Percentiles rank a stretch among this genome's conserved stretches.
Conservation (phyloP, 2,329 filamentous ascomycete genomes). For the Myriosclerotinia curreyana region DNA sequence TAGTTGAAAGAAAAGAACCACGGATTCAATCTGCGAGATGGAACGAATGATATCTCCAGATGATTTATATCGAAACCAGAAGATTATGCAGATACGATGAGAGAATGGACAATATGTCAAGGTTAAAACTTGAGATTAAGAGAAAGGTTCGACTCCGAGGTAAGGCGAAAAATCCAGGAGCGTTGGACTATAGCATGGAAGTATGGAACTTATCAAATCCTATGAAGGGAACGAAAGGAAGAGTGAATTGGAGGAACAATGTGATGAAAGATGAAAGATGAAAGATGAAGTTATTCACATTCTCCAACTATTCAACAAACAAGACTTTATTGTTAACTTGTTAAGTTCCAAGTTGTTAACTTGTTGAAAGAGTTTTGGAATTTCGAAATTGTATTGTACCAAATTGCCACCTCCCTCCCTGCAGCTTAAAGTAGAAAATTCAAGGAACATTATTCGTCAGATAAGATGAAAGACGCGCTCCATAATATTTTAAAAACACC, state of each 20-base stretch:
- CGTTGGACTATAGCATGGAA: too few relatives aligned
- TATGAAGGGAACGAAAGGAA: too few relatives aligned
- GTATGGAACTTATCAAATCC: too few relatives aligned
- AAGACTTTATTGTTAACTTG: too few relatives aligned
- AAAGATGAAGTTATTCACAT: conserved; percentile 21
- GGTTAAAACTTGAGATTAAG: background rate
- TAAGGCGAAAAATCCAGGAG: background rate
- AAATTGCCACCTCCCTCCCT: conserved; percentile 12
- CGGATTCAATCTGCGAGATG: background rate
- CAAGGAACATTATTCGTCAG: conserved; percentile 4
- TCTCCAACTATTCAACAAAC: too few relatives aligned
- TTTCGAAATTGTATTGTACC: too few relatives aligned
- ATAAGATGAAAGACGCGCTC: conserved; percentile 8
- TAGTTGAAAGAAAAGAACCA: too few relatives aligned
- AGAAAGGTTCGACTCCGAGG: background rate
- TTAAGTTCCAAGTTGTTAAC: too few relatives aligned
- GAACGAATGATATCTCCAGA: background rate
- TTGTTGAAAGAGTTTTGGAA: too few relatives aligned
- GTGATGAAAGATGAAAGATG: too few relatives aligned
- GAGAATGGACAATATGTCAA: background rate
- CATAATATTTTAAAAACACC: background rate
- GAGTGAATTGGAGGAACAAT: too few relatives aligned
- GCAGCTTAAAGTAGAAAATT: background rate
- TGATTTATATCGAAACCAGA: background rate
- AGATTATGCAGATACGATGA: background rate